A percentile compares a stretch with the other conserved stretches of the same genome.
Evolutionary conservation across 108 stramenopile species (phyloP).

Genomic region (Discostella pseudostelligera): DNA sequence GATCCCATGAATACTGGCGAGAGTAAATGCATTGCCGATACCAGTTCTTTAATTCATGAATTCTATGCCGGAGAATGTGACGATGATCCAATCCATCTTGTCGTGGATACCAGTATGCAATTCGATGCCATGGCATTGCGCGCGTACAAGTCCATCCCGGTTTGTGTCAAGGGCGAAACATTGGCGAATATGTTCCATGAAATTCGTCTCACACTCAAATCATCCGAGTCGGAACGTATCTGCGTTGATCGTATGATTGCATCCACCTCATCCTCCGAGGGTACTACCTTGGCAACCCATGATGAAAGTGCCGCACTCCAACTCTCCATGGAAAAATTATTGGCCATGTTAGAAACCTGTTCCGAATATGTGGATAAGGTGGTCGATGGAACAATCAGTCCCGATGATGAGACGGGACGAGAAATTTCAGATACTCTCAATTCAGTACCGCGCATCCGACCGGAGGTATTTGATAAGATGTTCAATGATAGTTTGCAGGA

Average conservation of each 20-base stretch:
- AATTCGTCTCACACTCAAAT: conserved; percentile 71
- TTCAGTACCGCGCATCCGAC: conserved; percentile 84
- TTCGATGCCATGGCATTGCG: conserved; percentile 69
- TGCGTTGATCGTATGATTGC: conserved; percentile 87
- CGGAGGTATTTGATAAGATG: conserved; percentile 87
- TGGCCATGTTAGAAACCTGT: conserved; percentile 79
- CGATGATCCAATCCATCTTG: conserved; percentile 87
- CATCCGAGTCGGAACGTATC: conserved; percentile 83
- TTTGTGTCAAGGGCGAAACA: conserved; percentile 75
- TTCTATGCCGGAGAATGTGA: conserved; percentile 93
- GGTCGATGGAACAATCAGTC: conserved; percentile 65
- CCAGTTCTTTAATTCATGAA: conserved; percentile 93
- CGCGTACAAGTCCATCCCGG: conserved; percentile 76
- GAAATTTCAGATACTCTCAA: conserved; percentile 86
- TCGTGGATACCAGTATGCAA: conserved; percentile 81
- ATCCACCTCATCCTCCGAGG: conserved; percentile 26
- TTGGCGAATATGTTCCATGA: conserved; percentile 93
- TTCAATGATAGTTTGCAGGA: conserved; percentile 94
- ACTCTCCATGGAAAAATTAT: conserved; percentile 75
- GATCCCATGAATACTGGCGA: conserved; percentile 23
- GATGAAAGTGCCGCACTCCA: conserved; percentile 44
- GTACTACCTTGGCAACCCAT: conserved; percentile 27
- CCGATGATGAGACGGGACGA: conserved; percentile 75
- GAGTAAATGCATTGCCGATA: conserved; percentile 77
- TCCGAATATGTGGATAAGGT: conserved; percentile 85